Evolutionary conservation across 2,329 filamentous ascomycete genomes (phyloP).

Genomic region (Dactylella cylindrospora): DNA sequence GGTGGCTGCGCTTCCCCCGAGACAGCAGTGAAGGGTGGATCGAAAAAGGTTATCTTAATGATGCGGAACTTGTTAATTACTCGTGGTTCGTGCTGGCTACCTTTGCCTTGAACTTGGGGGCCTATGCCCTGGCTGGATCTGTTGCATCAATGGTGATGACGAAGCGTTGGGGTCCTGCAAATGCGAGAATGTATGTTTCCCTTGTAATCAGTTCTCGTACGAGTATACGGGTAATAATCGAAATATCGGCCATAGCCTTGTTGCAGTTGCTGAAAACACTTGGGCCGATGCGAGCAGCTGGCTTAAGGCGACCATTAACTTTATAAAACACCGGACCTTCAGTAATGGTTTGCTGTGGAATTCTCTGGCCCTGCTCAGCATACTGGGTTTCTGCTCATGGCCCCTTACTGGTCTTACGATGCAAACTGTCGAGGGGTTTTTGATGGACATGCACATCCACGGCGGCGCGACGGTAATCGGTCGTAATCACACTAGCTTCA

Average conservation of each 20-base stretch:
- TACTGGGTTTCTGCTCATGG: slow-evolving; percentile 14
- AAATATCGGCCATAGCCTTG: background rate
- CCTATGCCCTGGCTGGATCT: slow-evolving; percentile 5
- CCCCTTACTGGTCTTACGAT: slow-evolving; percentile 21
- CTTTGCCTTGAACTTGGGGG: slow-evolving; percentile 11
- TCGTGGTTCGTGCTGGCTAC: slow-evolving; percentile 18
- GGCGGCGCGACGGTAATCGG: slow-evolving; percentile 2
- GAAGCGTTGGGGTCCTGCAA: background rate
- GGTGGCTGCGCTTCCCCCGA: slow-evolving; percentile 13
- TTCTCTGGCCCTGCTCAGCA: background rate
- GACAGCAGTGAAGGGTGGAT: slow-evolving; percentile 4
- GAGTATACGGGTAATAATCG: background rate
- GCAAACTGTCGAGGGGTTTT: slow-evolving; percentile 18
- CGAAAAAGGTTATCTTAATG: slow-evolving; percentile 1
- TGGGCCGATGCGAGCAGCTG: slow-evolving; percentile 11
- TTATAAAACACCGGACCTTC: background rate
- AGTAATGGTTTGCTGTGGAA: slow-evolving; percentile 15
- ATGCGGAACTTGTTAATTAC: slow-evolving; percentile 11
- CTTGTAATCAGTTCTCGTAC: too few relatives aligned
- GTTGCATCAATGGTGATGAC: slow-evolving; percentile 12
- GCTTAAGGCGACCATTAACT: background rate
- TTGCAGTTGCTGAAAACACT: background rate
- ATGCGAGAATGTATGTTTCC: slow-evolving; percentile 7
- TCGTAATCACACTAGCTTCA: slow-evolving; percentile 2
- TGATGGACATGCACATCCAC: background rate